Conservation (phyloP, 305 asterid genomes). For the Euphrasia arctica region DNA sequence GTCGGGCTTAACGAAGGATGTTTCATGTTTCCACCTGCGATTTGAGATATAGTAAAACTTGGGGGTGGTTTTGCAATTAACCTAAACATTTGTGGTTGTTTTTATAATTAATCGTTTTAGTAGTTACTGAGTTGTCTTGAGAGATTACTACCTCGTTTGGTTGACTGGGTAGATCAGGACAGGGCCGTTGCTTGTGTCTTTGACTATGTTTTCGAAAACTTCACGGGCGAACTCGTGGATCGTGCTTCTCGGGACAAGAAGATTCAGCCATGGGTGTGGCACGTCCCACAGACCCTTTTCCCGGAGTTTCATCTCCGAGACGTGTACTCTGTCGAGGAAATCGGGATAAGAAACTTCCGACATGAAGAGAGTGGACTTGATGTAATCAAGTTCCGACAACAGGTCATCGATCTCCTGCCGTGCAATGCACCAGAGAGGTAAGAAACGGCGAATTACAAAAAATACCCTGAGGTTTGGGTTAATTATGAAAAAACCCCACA, state of each 20-base stretch:
- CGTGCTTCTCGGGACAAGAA: constrained; percentile 70
- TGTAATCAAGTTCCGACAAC: constrained; percentile 58
- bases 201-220: constrained; percentile 72
- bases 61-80: too few species aligned
- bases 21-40: constrained; percentile 70
- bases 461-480: too few species aligned
- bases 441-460: too few species aligned
- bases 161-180: constrained; percentile 85
- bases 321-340: constrained; percentile 80
- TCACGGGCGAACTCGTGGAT: constrained; percentile 61
- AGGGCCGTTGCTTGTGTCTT: constrained; percentile 86
- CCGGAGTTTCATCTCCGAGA: constrained; percentile 61
- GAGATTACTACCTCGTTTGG: constrained; percentile 61
- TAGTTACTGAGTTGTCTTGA: constrained; percentile 4
- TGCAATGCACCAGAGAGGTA: background rate
- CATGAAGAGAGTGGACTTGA: constrained; percentile 61
- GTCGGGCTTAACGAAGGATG: constrained; percentile 74
- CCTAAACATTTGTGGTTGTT: too few species aligned
- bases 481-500: too few species aligned
- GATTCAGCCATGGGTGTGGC: constrained; percentile 96
- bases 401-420: constrained; percentile 57
- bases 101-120: background rate
- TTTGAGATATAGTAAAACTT: constrained; percentile 16
- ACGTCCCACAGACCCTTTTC: constrained; percentile 85
- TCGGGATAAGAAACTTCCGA: constrained; percentile 74